A percentile compares a stretch with the other conserved stretches of the same genome.
Conservation (phyloP, 129 eudicot species). For the Centella asiatica region DNA sequence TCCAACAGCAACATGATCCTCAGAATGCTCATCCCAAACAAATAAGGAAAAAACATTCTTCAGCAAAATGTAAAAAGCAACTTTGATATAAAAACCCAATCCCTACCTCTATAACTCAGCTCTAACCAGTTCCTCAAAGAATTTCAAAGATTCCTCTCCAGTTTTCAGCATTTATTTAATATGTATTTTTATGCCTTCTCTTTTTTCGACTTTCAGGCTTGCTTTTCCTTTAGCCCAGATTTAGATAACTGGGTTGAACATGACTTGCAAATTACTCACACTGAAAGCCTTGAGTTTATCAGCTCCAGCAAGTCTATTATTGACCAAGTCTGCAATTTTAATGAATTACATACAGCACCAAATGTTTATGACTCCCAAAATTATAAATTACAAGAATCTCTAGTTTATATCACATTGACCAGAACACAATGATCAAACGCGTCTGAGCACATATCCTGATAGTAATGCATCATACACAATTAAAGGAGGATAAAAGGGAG, state of each 20-base stretch:
- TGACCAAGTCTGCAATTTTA: background rate
- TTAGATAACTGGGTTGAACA: background rate
- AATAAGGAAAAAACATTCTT: too few relatives aligned
- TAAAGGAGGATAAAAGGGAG: constrained; percentile 1
- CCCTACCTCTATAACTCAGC: too few relatives aligned
- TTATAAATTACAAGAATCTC: background rate
- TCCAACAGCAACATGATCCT: background rate
- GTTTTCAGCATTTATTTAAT: too few relatives aligned
- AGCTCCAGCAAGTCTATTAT: background rate
- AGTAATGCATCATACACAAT: background rate
- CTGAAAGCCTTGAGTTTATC: background rate
- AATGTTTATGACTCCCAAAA: too few relatives aligned
- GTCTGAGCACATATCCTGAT: background rate
- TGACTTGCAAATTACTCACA: background rate
- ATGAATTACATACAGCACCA: background rate
- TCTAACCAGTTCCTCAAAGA: too few relatives aligned
- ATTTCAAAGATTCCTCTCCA: too few relatives aligned
- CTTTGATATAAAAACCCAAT: too few relatives aligned
- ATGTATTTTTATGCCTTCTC: too few relatives aligned
- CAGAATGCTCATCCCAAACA: background rate
- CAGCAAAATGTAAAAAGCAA: too few relatives aligned
- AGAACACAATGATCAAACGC: background rate
- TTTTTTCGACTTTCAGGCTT: too few relatives aligned
- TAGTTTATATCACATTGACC: background rate
- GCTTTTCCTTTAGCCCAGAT: too few relatives aligned